Evolutionary conservation across 495 filamentous ascomycete genomes (phyloP).

Genomic region (Lasiosphaeris hirsuta): DNA sequence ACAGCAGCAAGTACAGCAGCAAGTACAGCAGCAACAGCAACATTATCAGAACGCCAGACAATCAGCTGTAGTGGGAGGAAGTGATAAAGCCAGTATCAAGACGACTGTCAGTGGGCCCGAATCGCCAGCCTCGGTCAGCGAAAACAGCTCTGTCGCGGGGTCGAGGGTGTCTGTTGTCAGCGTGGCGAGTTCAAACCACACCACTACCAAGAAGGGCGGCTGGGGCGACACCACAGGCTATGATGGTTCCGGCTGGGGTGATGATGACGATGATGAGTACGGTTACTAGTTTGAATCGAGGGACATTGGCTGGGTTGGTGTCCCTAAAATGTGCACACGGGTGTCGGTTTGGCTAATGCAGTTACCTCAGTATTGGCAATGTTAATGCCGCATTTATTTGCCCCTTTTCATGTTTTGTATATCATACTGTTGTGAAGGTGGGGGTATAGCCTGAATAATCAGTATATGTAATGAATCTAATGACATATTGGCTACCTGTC

Average conservation of each 20-base stretch:
- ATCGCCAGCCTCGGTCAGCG: background rate
- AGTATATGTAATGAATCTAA: too few species aligned
- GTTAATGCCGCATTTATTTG: too few species aligned
- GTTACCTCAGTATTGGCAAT: too few species aligned
- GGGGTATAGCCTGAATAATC: too few species aligned
- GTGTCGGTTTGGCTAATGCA: too few species aligned
- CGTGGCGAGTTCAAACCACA: background rate
- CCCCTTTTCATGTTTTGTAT: too few species aligned
- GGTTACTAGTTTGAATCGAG: background rate
- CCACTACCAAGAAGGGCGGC: background rate
- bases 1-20: background rate
- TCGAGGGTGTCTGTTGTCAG: background rate
- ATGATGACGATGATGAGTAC: constrained; percentile 16
- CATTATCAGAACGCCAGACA: background rate
- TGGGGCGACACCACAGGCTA: constrained; percentile 21
- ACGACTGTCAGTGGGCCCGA: background rate
- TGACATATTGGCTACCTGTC: too few species aligned
- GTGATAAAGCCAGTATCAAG: background rate
- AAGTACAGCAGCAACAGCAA: constrained; percentile 6
- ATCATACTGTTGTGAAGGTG: too few species aligned
- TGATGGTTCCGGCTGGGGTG: constrained; percentile 28
- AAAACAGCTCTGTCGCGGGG: background rate
- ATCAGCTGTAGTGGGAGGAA: too few species aligned
- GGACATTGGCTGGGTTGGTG: too few species aligned
- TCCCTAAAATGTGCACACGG: too few species aligned